Conservation (phyloP, 352 stramenopile genomes). For the Thalassiosira ordinaria region DNA sequence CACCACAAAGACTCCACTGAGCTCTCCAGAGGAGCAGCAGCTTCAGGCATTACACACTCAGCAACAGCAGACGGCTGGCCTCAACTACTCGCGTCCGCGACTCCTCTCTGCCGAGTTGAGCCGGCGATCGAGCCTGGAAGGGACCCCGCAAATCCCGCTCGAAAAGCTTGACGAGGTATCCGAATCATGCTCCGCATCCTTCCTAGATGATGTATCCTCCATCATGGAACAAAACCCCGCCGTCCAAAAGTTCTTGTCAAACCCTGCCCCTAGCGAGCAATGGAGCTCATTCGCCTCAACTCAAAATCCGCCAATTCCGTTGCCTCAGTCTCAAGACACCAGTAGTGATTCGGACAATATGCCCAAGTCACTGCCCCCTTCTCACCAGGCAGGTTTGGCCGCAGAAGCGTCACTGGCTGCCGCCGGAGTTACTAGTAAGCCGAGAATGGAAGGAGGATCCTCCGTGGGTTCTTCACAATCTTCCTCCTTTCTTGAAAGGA, state of each 20-base stretch:
- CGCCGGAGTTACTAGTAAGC: too few relatives aligned
- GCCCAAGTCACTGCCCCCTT: too few relatives aligned
- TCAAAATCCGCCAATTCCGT: background rate
- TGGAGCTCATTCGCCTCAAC: conserved; percentile 13
- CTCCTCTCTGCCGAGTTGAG: background rate
- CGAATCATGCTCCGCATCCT: conserved; percentile 49
- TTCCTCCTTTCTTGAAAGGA: too few relatives aligned
- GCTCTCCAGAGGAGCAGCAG: background rate
- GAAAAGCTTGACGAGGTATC: conserved; percentile 51
- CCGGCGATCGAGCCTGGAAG: background rate
- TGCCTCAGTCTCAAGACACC: too few relatives aligned
- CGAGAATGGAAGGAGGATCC: too few relatives aligned
- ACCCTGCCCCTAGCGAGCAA: conserved; percentile 3
- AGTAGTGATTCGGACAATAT: too few relatives aligned
- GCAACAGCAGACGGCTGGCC: background rate
- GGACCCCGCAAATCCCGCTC: background rate
- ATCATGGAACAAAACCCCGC: conserved; percentile 21
- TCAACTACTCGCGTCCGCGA: background rate
- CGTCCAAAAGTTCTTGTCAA: conserved; percentile 38
- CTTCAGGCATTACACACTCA: background rate
- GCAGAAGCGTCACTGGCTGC: too few relatives aligned
- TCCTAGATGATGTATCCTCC: conserved; percentile 38
- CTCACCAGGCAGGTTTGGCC: too few relatives aligned
- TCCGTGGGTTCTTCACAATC: too few relatives aligned
- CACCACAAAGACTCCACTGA: too few relatives aligned